phyloP scores from a whole-genome alignment of 805 yeast species.

The Candida ponderosae region DNA sequence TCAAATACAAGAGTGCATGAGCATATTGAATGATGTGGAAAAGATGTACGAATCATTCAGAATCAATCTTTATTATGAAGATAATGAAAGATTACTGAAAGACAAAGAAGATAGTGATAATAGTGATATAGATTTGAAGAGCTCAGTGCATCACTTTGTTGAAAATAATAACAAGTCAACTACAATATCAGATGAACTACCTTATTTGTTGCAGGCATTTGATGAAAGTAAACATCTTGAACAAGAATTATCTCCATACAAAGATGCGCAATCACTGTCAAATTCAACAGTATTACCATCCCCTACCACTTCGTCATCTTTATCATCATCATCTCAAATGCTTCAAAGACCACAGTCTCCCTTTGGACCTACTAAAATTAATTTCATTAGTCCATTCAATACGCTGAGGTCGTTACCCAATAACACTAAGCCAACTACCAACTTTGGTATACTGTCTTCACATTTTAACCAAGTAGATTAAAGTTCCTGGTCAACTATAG shows the following conservation, averaged over 20 bases:
- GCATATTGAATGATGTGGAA: conserved; percentile 62
- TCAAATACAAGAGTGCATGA: conserved; percentile 58
- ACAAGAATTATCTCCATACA: conserved; percentile 31
- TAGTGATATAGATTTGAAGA: conserved; percentile 3
- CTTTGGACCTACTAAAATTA: no score
- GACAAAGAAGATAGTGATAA: conserved; percentile 1
- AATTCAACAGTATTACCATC: not conserved
- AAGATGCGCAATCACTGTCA: not conserved
- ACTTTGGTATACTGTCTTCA: no score
- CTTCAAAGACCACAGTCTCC: no score
- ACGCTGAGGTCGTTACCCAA: no score
- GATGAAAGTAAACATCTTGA: conserved; percentile 53
- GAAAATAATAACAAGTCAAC: conserved; percentile 30
- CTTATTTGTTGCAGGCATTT: conserved; percentile 59
- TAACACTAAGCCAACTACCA: no score
- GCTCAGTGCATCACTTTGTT: not conserved
- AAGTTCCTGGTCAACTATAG: no score
- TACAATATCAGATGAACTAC: conserved; percentile 56
- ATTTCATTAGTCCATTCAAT: no score
- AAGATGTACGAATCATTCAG: conserved; percentile 60
- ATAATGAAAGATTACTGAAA: conserved; percentile 5
- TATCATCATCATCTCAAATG: no score
- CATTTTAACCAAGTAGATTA: no score
- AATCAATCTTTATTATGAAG: conserved; percentile 24
- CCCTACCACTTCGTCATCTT: not conserved